Evolutionary conservation across 1,284 basidiomycete species (phyloP).

Genomic region (Taiwanofungus camphoratus): DNA sequence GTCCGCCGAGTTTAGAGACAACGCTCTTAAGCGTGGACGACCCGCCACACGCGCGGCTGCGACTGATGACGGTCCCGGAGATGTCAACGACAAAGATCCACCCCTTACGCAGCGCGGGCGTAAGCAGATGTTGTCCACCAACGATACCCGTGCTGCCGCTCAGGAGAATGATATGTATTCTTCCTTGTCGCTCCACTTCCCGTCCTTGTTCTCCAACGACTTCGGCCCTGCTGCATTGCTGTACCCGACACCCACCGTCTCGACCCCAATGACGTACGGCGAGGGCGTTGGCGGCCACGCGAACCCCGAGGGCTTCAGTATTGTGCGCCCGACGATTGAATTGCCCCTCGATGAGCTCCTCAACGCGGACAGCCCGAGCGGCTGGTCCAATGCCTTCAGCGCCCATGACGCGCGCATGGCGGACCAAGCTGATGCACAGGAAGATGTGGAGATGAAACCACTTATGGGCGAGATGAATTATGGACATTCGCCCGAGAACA

Average conservation of each 20-base stretch:
- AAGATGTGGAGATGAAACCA: conserved; percentile 30
- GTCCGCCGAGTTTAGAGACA: conserved; percentile 59
- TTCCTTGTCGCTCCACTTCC: conserved; percentile 47
- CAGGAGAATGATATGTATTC: conserved; percentile 22
- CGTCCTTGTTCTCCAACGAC: conserved; percentile 62
- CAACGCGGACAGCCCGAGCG: conserved; percentile 33
- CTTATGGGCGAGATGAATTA: conserved; percentile 19
- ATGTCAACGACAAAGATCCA: conserved; percentile 26
- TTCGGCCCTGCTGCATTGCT: conserved; percentile 76
- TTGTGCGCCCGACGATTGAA: conserved; percentile 73
- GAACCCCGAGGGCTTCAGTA: conserved; percentile 48
- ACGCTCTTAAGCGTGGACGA: conserved; percentile 33
- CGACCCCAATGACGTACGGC: conserved; percentile 67
- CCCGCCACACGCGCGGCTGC: conserved; percentile 31
- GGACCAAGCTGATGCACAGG: conserved; percentile 21
- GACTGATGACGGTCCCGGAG: conserved; percentile 20
- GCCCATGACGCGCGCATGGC: conserved; percentile 11
- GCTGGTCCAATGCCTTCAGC: conserved; percentile 25
- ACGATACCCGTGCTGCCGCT: conserved; percentile 12
- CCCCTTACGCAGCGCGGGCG: conserved; percentile 37
- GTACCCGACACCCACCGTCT: conserved; percentile 54
- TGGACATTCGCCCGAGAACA: conserved; percentile 11
- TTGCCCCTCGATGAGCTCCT: conserved; percentile 74
- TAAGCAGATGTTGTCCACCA: conserved; percentile 29
- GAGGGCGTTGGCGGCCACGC: conserved; percentile 47